A percentile compares a stretch with the other conserved stretches of the same genome.
These are phyloP conservation scores for Copromyces sp. DNA, from an alignment of 495 filamentous ascomycete genomes.

Conservation along the genomic window DNA sequence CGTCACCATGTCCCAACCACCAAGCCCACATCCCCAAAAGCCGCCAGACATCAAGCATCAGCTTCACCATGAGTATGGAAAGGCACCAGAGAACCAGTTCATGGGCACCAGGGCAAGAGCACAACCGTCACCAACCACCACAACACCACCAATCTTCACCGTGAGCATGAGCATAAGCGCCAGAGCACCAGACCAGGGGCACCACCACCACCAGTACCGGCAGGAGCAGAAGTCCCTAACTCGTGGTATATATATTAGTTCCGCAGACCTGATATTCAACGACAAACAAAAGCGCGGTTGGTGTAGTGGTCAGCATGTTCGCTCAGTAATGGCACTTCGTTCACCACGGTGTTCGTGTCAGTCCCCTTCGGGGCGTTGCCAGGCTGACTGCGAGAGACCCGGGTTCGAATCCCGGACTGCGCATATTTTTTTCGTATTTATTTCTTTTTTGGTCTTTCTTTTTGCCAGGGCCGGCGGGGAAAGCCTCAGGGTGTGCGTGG, in stretches of 20 bases:
- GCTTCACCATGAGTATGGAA: neutral
- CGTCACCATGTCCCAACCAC: neutral
- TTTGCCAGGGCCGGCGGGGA: too few relatives aligned
- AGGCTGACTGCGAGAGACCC: neutral
- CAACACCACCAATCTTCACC: too few relatives aligned
- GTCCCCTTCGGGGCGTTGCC: neutral
- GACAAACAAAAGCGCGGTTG: neutral
- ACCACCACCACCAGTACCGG: neutral
- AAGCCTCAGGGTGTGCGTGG: too few relatives aligned
- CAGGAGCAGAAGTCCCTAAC: neutral
- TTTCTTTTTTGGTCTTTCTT: neutral
- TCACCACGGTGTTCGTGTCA: neutral
- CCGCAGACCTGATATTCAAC: neutral
- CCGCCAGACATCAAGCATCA: neutral
- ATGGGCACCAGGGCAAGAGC: too few relatives aligned
- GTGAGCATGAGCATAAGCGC: too few relatives aligned
- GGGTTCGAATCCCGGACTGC: neutral
- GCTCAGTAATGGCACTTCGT: neutral
- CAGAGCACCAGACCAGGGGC: neutral
- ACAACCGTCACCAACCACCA: too few relatives aligned
- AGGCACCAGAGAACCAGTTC: neutral
- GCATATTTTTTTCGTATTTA: neutral
- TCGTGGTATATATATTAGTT: neutral
- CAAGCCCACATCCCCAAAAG: neutral
- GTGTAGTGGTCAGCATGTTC: neutral